Percentiles rank a stretch among this genome's conserved stretches.
phyloP scores from a whole-genome alignment of 169 alveolate species.

The Plasmodium berghei region DNA sequence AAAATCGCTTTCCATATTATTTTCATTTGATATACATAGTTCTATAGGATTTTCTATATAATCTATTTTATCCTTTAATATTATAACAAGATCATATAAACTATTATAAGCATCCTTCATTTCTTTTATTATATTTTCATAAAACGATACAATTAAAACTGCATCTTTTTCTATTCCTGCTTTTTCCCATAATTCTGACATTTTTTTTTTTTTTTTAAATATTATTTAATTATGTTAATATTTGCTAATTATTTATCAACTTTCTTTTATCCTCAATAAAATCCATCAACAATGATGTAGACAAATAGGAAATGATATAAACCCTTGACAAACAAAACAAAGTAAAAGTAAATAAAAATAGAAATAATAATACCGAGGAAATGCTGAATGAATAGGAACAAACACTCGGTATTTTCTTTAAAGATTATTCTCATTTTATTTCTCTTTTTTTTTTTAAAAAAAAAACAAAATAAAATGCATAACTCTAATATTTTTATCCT shows the following conservation, averaged over 20 bases:
- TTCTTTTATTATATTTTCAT: slow-evolving; percentile 41
- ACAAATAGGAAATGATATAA: neutral
- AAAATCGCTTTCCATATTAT: no score
- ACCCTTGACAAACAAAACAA: neutral
- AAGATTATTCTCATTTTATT: neutral
- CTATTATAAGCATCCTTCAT: slow-evolving; percentile 30
- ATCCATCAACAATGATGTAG: neutral
- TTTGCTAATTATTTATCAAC: neutral
- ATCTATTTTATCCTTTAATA: slow-evolving; percentile 38
- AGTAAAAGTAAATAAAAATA: neutral
- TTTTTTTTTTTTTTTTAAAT: neutral
- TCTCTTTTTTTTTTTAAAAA: neutral
- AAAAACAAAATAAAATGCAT: neutral
- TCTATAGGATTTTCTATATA: slow-evolving; percentile 7
- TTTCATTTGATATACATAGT: no score
- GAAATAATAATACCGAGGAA: neutral
- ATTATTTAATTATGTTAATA: neutral
- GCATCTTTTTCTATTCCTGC: slow-evolving; percentile 6
- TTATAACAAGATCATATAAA: slow-evolving; percentile 11
- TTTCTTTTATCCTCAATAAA: neutral
- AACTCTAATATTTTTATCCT: neutral
- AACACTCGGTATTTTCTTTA: neutral
- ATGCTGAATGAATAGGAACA: neutral
- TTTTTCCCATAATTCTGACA: slow-evolving; percentile 19
- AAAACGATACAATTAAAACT: slow-evolving; percentile 20